These are phyloP conservation scores for Penicillium sp. DNA, from an alignment of 2,329 filamentous ascomycete species.

Conservation along the genomic window DNA sequence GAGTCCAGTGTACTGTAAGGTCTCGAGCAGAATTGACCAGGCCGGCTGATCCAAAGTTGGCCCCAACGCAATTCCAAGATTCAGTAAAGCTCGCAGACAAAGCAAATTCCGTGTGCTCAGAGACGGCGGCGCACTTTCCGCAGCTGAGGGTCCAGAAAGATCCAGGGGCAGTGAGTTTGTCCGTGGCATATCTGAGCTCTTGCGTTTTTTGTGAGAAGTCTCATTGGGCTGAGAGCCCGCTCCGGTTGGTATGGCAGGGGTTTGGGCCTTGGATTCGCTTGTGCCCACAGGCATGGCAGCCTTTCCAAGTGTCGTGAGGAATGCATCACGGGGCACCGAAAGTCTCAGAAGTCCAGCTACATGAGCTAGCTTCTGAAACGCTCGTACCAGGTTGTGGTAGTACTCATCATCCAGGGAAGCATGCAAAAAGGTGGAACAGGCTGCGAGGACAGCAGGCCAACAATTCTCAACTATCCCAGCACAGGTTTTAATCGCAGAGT, in stretches of 20 bases:
- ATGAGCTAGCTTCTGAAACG: conserved; percentile 92
- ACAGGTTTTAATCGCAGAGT: conserved; percentile 67
- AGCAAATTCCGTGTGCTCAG: conserved; percentile 86
- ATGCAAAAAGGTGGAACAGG: conserved; percentile 91
- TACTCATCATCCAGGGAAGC: conserved; percentile 88
- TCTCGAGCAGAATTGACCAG: conserved; percentile 89
- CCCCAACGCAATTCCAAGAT: conserved; percentile 88
- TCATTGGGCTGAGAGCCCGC: conserved; percentile 22
- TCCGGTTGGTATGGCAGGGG: conserved; percentile 10
- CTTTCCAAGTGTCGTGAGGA: conserved; percentile 89
- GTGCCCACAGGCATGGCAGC: conserved; percentile 80
- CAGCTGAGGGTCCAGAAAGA: conserved; percentile 17
- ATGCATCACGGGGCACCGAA: conserved; percentile 82
- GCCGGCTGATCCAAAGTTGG: conserved; percentile 72
- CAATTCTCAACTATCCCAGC: conserved; percentile 82
- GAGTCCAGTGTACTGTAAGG: conserved; percentile 86
- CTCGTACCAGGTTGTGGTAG: conserved; percentile 84
- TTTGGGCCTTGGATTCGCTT: conserved; percentile 21
- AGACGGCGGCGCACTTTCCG: conserved; percentile 48
- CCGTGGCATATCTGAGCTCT: conserved; percentile 25
- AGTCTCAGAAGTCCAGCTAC: conserved; percentile 85
- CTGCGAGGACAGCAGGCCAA: conserved; percentile 92
- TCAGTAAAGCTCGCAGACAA: conserved; percentile 85
- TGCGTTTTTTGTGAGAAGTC: conserved; percentile 29
- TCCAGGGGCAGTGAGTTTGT: conserved; percentile 28